These are phyloP conservation scores for Piromyces finnis DNA, from an alignment of 192 early-diverging fungal species.

Conservation along the genomic window DNA sequence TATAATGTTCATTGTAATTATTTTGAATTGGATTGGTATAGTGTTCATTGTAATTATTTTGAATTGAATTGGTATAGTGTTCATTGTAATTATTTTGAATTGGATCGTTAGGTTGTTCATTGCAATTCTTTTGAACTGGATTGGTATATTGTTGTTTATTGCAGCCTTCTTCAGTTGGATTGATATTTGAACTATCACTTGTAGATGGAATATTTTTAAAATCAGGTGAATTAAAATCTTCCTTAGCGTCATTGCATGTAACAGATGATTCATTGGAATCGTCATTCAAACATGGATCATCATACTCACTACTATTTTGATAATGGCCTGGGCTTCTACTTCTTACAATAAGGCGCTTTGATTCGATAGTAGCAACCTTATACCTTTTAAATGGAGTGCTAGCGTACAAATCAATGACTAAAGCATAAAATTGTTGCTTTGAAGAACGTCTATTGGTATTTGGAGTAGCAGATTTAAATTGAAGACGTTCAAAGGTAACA, in stretches of 20 bases:
- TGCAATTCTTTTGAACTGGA: no score
- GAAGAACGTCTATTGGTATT: slow-evolving; percentile 83
- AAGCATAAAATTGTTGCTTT: slow-evolving; percentile 86
- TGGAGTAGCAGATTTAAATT: slow-evolving; percentile 94
- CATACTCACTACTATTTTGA: slow-evolving; percentile 20
- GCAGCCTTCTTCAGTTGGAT: no score
- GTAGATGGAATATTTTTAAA: no score
- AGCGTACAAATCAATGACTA: slow-evolving; percentile 64
- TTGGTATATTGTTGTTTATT: no score
- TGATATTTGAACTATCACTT: no score
- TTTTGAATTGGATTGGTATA: no score
- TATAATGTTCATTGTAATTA: no score
- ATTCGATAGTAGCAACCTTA: slow-evolving; percentile 48
- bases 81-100: no score
- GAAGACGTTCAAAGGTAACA: slow-evolving; percentile 78
- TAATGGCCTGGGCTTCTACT: slow-evolving; percentile 91
- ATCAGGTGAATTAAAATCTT: no score
- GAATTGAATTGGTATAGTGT: no score
- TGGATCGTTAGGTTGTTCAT: no score
- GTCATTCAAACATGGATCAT: not conserved
- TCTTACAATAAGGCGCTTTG: slow-evolving; percentile 73
- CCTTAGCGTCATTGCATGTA: not conserved
- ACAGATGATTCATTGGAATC: not conserved
- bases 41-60: no score
- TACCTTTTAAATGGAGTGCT: slow-evolving; percentile 16